These are phyloP conservation scores for Cornus controversa DNA, from an alignment of 148 eudicot genomes.

Conservation along the genomic window DNA sequence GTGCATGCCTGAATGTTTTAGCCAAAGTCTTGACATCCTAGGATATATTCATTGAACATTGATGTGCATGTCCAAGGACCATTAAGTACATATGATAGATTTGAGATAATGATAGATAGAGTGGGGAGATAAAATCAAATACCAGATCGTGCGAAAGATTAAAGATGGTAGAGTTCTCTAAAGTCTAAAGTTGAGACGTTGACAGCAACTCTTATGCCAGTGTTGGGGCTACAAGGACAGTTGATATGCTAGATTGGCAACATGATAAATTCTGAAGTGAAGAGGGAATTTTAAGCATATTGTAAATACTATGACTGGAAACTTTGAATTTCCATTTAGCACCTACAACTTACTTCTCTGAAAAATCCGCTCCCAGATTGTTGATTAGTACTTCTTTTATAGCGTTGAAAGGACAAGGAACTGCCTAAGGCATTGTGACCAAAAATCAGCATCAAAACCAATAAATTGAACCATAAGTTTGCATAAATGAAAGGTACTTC, in stretches of 20 bases:
- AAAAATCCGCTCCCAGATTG: conserved; percentile 55
- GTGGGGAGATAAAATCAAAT: not conserved
- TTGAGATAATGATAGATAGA: not conserved
- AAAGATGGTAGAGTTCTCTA: not conserved
- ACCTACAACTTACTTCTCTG: conserved; percentile 64
- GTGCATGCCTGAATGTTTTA: not conserved
- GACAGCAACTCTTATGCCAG: not conserved
- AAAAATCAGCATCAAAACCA: conserved; percentile 27
- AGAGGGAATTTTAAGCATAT: not conserved
- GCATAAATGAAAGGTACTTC: not conserved
- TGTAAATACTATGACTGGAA: not conserved
- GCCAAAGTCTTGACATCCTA: not conserved
- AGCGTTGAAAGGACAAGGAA: conserved; percentile 61
- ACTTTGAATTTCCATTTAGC: not conserved
- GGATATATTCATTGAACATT: not conserved
- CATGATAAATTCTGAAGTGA: not conserved
- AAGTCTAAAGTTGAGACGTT: not conserved
- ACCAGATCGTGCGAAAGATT: not conserved
- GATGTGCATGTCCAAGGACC: not conserved
- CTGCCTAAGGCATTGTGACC: conserved; percentile 51
- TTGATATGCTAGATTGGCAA: not conserved
- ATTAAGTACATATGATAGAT: not conserved
- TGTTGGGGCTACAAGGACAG: not conserved
- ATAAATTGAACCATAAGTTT: not conserved
- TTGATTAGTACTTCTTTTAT: conserved; percentile 68